A percentile compares a stretch with the other conserved stretches of the same genome.
These are phyloP conservation scores for Penicillium sp. DNA, from an alignment of 2,329 filamentous ascomycete species.

Conservation along the genomic window DNA sequence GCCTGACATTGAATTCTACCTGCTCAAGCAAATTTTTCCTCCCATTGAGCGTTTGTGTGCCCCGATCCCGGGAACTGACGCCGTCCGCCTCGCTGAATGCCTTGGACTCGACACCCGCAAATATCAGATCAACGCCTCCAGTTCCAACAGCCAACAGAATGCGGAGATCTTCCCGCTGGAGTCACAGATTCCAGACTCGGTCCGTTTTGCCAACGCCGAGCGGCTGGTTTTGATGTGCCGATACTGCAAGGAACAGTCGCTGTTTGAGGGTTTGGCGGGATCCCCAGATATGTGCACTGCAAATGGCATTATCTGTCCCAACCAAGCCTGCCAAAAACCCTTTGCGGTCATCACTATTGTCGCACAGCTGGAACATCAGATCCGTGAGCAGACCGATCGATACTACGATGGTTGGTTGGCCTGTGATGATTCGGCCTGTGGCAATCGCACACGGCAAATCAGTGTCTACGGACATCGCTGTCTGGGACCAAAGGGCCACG, in stretches of 20 bases:
- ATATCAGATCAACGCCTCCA: conserved; percentile 70
- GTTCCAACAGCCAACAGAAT: conserved; percentile 53
- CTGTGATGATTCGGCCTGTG: conserved; percentile 87
- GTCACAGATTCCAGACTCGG: conserved; percentile 86
- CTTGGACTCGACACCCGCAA: conserved; percentile 87
- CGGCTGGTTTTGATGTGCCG: conserved; percentile 79
- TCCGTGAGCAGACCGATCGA: conserved; percentile 72
- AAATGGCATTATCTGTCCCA: conserved; percentile 71
- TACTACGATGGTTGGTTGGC: conserved; percentile 94
- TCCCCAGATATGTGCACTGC: conserved; percentile 65
- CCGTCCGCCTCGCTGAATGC: conserved; percentile 85
- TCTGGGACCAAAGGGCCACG: conserved; percentile 81
- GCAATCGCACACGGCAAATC: conserved; percentile 84
- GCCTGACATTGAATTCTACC: conserved; percentile 95
- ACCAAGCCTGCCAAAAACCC: conserved; percentile 60
- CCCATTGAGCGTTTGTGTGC: conserved; percentile 97
- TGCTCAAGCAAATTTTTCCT: conserved; percentile 97
- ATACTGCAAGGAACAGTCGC: conserved; percentile 68
- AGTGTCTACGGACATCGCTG: conserved; percentile 90
- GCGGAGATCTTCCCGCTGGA: conserved; percentile 86
- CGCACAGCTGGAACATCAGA: conserved; percentile 82
- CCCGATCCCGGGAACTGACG: conserved; percentile 90
- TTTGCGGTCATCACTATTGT: conserved; percentile 73
- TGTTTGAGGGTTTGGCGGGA: conserved; percentile 72
- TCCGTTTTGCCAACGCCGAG: conserved; percentile 81